Conservation (phyloP, 176 grass and related monocot genomes). For the Bonia amplexicaulis region DNA sequence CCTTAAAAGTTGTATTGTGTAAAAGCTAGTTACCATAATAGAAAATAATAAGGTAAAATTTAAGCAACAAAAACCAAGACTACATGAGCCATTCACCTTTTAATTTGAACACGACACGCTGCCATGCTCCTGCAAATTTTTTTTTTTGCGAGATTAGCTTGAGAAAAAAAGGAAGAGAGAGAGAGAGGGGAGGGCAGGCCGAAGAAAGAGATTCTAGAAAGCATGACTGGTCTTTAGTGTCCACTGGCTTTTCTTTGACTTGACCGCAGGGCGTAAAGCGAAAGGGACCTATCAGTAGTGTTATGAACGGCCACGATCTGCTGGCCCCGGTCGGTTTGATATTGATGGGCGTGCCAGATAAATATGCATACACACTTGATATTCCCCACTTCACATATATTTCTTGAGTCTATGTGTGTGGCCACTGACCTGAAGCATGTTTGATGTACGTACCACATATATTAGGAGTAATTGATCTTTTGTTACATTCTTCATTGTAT, state of each 20-base stretch:
- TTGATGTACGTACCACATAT: background rate
- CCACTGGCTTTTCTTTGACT: slow-evolving; percentile 34
- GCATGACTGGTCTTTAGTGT: slow-evolving; percentile 23
- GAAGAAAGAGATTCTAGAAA: slow-evolving; percentile 11
- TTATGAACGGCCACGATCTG: slow-evolving; percentile 35
- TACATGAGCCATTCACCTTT: background rate
- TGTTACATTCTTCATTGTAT: too few species aligned
- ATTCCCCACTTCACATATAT: background rate
- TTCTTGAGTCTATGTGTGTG: background rate
- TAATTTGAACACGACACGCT: background rate
- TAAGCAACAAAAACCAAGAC: too few species aligned
- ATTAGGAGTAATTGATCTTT: too few species aligned
- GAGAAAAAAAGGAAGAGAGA: background rate
- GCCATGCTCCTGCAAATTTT: background rate
- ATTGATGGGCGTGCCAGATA: background rate
- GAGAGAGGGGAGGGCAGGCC: background rate
- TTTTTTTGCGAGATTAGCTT: background rate
- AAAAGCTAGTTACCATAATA: too few species aligned
- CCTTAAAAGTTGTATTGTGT: too few species aligned
- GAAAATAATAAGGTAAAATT: too few species aligned
- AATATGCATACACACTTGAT: too few species aligned
- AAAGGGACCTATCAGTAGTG: slow-evolving; percentile 41
- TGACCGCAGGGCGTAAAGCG: slow-evolving; percentile 38
- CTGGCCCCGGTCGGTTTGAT: background rate
- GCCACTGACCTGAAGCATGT: background rate